phyloP scores from a whole-genome alignment of 2,329 filamentous ascomycete genomes.

The Phyllosticta citriasiana region DNA sequence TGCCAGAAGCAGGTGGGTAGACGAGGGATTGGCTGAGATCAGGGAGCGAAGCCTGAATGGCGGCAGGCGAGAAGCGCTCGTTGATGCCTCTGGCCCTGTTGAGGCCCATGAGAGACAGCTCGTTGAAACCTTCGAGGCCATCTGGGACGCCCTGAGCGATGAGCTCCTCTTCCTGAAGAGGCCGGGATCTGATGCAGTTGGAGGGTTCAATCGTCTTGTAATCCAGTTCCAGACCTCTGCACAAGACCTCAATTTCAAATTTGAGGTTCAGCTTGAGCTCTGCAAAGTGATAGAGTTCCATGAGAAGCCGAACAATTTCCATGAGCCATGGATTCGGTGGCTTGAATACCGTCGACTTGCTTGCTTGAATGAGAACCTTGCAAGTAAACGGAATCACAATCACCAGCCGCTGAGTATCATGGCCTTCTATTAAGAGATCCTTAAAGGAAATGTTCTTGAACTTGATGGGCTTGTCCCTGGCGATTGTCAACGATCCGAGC shows the following conservation, averaged over 20 bases:
- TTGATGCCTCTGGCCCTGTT: constrained; percentile 54
- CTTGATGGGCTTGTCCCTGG: constrained; percentile 88
- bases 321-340: constrained; percentile 97
- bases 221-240: constrained; percentile 83
- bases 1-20: constrained; percentile 60
- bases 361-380: constrained; percentile 82
- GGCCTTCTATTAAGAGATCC: constrained; percentile 84
- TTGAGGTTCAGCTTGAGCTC: constrained; percentile 95
- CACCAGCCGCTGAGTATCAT: constrained; percentile 81
- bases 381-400: constrained; percentile 96
- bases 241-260: constrained; percentile 96
- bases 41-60: constrained; percentile 70
- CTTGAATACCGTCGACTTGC: constrained; percentile 76
- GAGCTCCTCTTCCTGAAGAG: constrained; percentile 50
- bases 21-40: constrained; percentile 71
- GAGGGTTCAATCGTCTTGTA: constrained; percentile 86
- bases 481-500: constrained; percentile 87
- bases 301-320: constrained; percentile 84
- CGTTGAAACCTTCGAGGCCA: constrained; percentile 71
- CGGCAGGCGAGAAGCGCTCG: constrained; percentile 65
- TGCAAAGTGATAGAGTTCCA: constrained; percentile 87
- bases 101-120: constrained; percentile 52
- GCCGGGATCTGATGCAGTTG: constrained; percentile 71
- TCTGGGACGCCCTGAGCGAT: constrained; percentile 49
- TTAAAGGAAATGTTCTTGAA: constrained; percentile 97